phyloP scores from a whole-genome alignment of 2,329 filamentous ascomycete genomes.

The Zymoseptoria crescenta region DNA sequence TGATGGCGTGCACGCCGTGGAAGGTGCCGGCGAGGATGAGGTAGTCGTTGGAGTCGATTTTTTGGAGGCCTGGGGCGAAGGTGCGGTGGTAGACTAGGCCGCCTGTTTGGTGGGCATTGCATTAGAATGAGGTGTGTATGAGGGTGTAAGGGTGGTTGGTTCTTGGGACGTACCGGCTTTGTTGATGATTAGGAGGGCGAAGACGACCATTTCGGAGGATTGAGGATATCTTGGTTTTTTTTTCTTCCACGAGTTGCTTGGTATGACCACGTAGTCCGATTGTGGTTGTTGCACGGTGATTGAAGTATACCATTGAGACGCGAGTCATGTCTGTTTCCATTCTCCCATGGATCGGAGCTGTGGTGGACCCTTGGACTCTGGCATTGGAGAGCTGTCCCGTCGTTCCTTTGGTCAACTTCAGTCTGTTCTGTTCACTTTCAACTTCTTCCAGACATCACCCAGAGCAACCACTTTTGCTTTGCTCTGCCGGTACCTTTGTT shows the following conservation, averaged over 20 bases:
- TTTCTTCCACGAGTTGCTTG: background rate
- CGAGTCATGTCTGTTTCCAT: background rate
- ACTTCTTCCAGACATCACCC: too few species aligned
- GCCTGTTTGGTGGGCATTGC: conserved; percentile 12
- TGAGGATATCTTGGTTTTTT: background rate
- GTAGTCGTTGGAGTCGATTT: conserved; percentile 91
- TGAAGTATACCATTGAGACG: background rate
- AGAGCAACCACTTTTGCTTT: background rate
- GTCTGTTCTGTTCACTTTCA: background rate
- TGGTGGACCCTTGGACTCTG: background rate
- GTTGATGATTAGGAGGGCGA: conserved; percentile 94
- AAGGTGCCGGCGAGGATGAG: conserved; percentile 95
- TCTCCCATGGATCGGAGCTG: background rate
- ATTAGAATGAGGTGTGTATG: conserved; percentile 3
- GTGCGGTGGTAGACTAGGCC: conserved; percentile 93
- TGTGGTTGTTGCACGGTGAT: background rate
- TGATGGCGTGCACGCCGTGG: conserved; percentile 68
- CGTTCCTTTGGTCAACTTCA: background rate
- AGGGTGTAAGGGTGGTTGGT: too few species aligned
- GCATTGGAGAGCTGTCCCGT: background rate
- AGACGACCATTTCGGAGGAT: conserved; percentile 66
- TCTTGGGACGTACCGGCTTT: conserved; percentile 57
- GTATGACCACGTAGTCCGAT: background rate
- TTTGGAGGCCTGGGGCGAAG: conserved; percentile 79
- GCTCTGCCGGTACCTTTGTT: background rate